Evolutionary conservation across 352 stramenopile genomes (phyloP), one percentile per base, ranked within the genome.

Genomic region (Phytophthora niederhauseri): DNA sequence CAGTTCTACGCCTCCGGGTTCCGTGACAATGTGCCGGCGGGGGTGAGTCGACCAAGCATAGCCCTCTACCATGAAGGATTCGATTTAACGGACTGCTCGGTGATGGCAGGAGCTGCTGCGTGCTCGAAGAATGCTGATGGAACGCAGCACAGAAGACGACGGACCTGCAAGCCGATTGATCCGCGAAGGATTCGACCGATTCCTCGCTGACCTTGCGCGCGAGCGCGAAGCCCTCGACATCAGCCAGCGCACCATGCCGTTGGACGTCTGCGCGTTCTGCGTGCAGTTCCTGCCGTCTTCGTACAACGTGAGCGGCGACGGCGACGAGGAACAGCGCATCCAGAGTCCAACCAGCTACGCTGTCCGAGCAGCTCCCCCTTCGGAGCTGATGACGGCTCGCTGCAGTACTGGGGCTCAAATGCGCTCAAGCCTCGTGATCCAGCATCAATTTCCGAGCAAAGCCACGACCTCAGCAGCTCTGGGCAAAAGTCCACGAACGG

Each of bases 211-310:
- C 1, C 75, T 90, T 45, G 70, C 75, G 20, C 61, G 60, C 38
- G 65, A 85, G 12, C 69, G 70, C 4, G 67, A 81, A 61, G 45
- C 34, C 24, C 56, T 65, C 15, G 57, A 66, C 26, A 30, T 53
- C 38, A 54, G 58, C 31, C 76, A 77, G 17, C 73, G 73, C 22
- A 59, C 72, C 38, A 49, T 77, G 38, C 68, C 81, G 5, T 55
- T 90, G 17, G 73, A 81, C 38, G 69, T 88, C 9, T 90, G 82
- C 26, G 61, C 54, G 2, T 88, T 90, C 49, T 90, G 82, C 34
- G 64, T 68, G 20, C 57, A 90, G 69, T 81, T 88, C 38, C 68
- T 90, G 20, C 77, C 82, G n/a, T 69, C 73, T 2, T 73, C 74
- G 31, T 87, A 85, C 30, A 65, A 78, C 30, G 60, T 84, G 14